phyloP scores from a whole-genome alignment of 805 yeast genomes.

The Ogataea dorogensis region DNA sequence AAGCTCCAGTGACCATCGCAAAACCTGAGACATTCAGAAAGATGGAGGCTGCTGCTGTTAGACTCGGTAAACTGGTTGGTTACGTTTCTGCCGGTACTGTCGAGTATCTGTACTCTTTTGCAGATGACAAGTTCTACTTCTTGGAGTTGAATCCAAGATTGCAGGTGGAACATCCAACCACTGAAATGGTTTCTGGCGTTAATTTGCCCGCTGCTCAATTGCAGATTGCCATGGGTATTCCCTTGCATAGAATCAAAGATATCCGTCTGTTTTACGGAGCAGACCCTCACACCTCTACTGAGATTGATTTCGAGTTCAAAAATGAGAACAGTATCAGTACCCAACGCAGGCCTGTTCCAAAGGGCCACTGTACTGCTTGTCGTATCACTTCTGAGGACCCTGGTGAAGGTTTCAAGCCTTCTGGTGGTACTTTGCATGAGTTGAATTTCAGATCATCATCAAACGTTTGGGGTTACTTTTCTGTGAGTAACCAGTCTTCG shows the following conservation, averaged over 20 bases:
- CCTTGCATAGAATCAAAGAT: constrained; percentile 91
- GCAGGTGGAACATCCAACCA: constrained; percentile 99
- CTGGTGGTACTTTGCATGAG: constrained; percentile 95
- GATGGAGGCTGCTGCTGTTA: constrained; percentile 97
- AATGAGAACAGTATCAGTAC: constrained; percentile 65
- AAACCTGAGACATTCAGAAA: constrained; percentile 76
- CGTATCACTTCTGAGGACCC: constrained; percentile 99
- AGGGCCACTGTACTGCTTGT: constrained; percentile 98
- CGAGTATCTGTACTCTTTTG: constrained; percentile 91
- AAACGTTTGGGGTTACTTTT: constrained; percentile 99
- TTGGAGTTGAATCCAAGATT: constrained; percentile 96
- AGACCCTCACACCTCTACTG: constrained; percentile 89
- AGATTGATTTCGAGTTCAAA: constrained; percentile 86
- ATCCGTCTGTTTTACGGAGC: constrained; percentile 92
- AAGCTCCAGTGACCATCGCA: constrained; percentile 98
- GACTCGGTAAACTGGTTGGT: constrained; percentile 95
- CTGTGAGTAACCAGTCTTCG: constrained; percentile 93
- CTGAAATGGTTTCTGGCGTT: constrained; percentile 99
- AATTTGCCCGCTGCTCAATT: constrained; percentile 98
- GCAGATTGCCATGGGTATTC: constrained; percentile 99
- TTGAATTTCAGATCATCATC: constrained; percentile 95
- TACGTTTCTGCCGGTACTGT: constrained; percentile 99
- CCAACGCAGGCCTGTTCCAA: constrained; percentile 92
- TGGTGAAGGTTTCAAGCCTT: constrained; percentile 98
- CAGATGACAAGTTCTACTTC: constrained; percentile 93